These are phyloP conservation scores for Coemansia sp. DNA, from an alignment of 192 early-diverging fungal species.

Conservation along the genomic window DNA sequence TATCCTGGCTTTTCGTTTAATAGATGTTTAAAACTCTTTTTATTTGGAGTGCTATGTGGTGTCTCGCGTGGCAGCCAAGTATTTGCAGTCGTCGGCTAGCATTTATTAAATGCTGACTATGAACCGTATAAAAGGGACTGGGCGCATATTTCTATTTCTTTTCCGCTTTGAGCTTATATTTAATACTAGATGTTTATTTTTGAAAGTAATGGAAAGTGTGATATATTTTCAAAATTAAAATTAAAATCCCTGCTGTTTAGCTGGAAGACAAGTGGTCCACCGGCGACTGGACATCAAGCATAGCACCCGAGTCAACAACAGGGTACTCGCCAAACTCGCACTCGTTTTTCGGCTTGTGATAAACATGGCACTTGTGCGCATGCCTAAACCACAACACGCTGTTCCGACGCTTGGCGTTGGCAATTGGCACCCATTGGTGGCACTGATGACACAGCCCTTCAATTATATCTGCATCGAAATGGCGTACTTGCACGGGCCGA, in stretches of 20 bases:
- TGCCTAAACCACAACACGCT: slow-evolving; percentile 83
- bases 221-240: too few species aligned
- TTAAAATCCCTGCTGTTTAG: too few species aligned
- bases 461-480: slow-evolving; percentile 64
- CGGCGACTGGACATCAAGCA: background rate
- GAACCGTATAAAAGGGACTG: too few species aligned
- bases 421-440: slow-evolving; percentile 77
- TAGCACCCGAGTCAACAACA: background rate
- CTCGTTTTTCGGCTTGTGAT: slow-evolving; percentile 68
- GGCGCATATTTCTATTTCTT: too few species aligned
- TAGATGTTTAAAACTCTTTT: too few species aligned
- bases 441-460: slow-evolving; percentile 87
- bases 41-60: too few species aligned
- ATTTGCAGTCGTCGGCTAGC: too few species aligned
- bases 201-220: too few species aligned
- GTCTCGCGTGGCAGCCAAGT: too few species aligned
- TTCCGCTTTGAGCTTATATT: too few species aligned
- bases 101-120: too few species aligned
- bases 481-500: slow-evolving; percentile 70
- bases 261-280: background rate
- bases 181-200: too few species aligned
- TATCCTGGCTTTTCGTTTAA: background rate
- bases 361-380: slow-evolving; percentile 84
- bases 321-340: slow-evolving; percentile 16
- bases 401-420: slow-evolving; percentile 72